Evolutionary conservation across 768 basidiomycete genomes (phyloP).

Genomic region (Rhodotorula diobovata): DNA sequence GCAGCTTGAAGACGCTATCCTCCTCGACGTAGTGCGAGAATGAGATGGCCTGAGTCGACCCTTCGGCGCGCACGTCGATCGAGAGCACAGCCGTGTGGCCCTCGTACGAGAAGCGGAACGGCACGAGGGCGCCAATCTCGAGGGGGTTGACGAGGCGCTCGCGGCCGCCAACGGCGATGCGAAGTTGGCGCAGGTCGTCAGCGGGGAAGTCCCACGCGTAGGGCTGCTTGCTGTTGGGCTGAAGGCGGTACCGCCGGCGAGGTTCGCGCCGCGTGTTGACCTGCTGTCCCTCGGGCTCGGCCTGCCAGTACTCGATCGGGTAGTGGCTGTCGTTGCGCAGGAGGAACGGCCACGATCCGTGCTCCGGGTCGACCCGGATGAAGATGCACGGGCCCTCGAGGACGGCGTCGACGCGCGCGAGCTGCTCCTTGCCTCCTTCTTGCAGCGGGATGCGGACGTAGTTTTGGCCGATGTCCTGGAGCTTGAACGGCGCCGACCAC

Average conservation of each 20-base stretch:
- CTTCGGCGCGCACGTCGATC: slow-evolving; percentile 86
- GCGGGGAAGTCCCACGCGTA: slow-evolving; percentile 97
- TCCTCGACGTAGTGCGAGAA: slow-evolving; percentile 83
- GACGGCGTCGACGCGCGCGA: slow-evolving; percentile 71
- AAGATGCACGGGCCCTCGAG: slow-evolving; percentile 86
- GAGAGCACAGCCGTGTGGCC: slow-evolving; percentile 62
- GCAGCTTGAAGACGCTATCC: slow-evolving; percentile 70
- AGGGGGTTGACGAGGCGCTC: slow-evolving; percentile 76
- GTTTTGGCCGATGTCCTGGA: slow-evolving; percentile 81
- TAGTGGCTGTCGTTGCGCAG: slow-evolving; percentile 85
- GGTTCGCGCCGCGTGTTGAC: not conserved
- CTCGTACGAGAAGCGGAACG: slow-evolving; percentile 64
- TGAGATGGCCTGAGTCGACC: slow-evolving; percentile 72
- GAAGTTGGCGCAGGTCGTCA: slow-evolving; percentile 69
- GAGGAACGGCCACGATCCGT: slow-evolving; percentile 77
- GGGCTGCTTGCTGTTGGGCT: slow-evolving; percentile 55
- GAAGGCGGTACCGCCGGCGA: slow-evolving; percentile 55
- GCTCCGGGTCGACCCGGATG: slow-evolving; percentile 64
- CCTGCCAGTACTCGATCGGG: slow-evolving; percentile 65
- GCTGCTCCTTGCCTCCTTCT: slow-evolving; percentile 47
- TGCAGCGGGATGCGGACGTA: slow-evolving; percentile 62
- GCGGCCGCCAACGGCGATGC: slow-evolving; percentile 60
- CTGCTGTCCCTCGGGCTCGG: slow-evolving; percentile 42
- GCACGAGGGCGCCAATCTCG: slow-evolving; percentile 88
- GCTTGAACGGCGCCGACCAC: slow-evolving; percentile 89